Evolutionary conservation across 2,329 filamentous ascomycete genomes (phyloP), one percentile per base, ranked within the genome.

Genomic region (Volutella citrinella): DNA sequence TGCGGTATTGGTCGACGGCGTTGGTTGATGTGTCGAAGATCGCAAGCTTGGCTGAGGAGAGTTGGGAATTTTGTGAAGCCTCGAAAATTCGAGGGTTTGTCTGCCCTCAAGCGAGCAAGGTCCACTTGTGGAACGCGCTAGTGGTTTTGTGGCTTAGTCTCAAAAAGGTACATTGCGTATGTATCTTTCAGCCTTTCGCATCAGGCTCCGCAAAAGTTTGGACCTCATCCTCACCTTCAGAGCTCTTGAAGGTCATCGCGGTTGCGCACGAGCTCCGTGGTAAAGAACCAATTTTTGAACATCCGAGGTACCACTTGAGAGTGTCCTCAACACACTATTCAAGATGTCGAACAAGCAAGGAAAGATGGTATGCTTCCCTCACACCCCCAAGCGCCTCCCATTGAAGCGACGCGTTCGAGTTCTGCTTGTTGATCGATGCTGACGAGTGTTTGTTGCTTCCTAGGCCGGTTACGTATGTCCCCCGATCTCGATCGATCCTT

Each of bases 351-450:
- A 95, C 78, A 95, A 95, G 69, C 90, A 96, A 70, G 93, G 93
- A 70, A 97, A 98, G 78, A 97, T 98, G 93, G 93, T 97, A 74
- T 77, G 87, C 82, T 41, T 39, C 47, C 38, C 35, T 48, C 45
- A 43, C 52, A 47, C 47, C 55, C 23, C 16, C 17, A 25, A 14
- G 17, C 30, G n/a, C n/a, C n/a, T n/a, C n/a, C n/a, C n/a, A n/a
- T n/a, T n/a, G n/a, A n/a, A n/a, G n/a, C 27, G 25, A 42, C 48
- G 48, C 46, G 50, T 52, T 28, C 11, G n/a, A 34, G 52, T 61
- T 55, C 61, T 38, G 48, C 58, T 60, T 64, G 59, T 66, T 64
- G 48, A 57, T 57, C 76, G 65, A 65, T 68, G 72, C 80, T 84
- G 71, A 86, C 74, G 61, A 61, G 61, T 65, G 60, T 56, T 56